Percentiles rank a stretch among this genome's conserved stretches.
These are phyloP conservation scores for Anastatica hierochuntica DNA, from an alignment of 345 rosid genomes.

Conservation along the genomic window DNA sequence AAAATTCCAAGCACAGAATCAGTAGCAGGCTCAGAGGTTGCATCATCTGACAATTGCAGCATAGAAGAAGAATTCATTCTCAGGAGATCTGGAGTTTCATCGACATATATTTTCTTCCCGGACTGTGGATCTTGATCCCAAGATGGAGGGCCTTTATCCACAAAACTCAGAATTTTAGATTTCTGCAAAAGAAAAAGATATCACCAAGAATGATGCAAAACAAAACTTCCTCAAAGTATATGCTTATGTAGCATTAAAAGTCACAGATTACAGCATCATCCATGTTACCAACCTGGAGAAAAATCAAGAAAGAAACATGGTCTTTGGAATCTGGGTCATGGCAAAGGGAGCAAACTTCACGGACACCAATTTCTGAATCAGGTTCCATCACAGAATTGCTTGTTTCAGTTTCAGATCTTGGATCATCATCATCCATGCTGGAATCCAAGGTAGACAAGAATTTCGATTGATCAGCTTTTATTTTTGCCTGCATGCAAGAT, in stretches of 20 bases:
- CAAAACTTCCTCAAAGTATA: constrained; percentile 24
- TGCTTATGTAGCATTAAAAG: neutral
- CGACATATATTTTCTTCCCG: constrained; percentile 29
- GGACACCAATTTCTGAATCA: constrained; percentile 32
- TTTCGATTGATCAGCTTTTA: constrained; percentile 92
- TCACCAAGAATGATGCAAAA: constrained; percentile 21
- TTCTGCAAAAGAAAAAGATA: constrained; percentile 42
- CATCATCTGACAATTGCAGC: constrained; percentile 37
- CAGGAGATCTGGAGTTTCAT: constrained; percentile 29
- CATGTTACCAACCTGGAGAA: constrained; percentile 64
- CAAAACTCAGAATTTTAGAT: constrained; percentile 78
- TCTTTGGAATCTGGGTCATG: constrained; percentile 61
- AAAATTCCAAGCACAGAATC: constrained; percentile 45
- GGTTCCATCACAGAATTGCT: constrained; percentile 30
- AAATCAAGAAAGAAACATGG: constrained; percentile 75
- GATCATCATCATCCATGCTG: constrained; percentile 34
- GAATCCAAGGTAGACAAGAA: constrained; percentile 62
- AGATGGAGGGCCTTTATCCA: constrained; percentile 56
- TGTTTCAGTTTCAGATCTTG: constrained; percentile 38
- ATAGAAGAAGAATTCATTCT: constrained; percentile 31
- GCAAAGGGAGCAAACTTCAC: constrained; percentile 84
- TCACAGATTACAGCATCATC: constrained; percentile 8
- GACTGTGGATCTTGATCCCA: constrained; percentile 47
- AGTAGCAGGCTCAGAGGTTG: constrained; percentile 31
- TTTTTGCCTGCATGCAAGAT: constrained; percentile 65